Percentiles rank a stretch among this genome's conserved stretches.
Conservation (phyloP, 257 asterid genomes). For the Perilla frutescens region DNA sequence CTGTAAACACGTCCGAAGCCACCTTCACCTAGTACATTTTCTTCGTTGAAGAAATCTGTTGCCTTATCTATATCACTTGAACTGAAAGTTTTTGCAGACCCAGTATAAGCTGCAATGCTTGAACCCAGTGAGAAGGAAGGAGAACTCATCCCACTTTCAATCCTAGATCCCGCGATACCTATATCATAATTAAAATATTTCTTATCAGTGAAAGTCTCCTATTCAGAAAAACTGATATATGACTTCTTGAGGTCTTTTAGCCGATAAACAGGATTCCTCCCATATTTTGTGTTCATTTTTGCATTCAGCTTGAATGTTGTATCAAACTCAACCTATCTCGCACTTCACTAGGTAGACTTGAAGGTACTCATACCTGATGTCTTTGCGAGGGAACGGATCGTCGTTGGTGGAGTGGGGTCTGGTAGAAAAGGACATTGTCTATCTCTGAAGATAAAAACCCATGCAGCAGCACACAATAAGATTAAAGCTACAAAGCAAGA, state of each 20-base stretch:
- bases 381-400: constrained; percentile 63
- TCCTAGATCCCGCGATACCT: constrained; percentile 59
- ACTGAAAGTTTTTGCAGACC: constrained; percentile 79
- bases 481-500: constrained; percentile 63
- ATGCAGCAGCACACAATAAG: constrained; percentile 61
- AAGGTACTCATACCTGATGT: constrained; percentile 68
- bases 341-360: neutral
- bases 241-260: constrained; percentile 6
- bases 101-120: constrained; percentile 78
- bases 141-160: constrained; percentile 71
- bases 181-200: constrained; percentile 25
- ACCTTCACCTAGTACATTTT: constrained; percentile 86
- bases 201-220: constrained; percentile 22
- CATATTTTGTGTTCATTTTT: neutral
- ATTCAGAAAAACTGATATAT: constrained; percentile 5
- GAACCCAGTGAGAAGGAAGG: constrained; percentile 75
- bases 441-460: constrained; percentile 62
- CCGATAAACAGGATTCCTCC: neutral
- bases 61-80: constrained; percentile 76
- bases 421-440: constrained; percentile 46
- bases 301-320: neutral
- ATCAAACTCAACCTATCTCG: neutral
- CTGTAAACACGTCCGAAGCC: constrained; percentile 93
- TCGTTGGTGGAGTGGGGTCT: constrained; percentile 56
- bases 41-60: constrained; percentile 76